Conservation (phyloP, 257 asterid genomes). For the Nicotiana benthamiana region DNA sequence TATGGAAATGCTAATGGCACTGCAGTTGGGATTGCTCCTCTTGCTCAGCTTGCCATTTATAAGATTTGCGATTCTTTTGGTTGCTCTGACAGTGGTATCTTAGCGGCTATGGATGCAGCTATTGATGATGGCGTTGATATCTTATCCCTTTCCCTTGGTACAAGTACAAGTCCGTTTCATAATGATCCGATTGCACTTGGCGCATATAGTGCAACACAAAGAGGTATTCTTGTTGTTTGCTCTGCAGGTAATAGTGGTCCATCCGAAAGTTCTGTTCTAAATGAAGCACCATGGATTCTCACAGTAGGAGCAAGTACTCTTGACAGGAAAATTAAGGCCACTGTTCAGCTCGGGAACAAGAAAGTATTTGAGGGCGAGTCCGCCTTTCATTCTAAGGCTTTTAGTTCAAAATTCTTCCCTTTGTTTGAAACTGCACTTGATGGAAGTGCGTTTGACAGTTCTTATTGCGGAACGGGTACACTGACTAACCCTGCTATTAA, state of each 20-base stretch:
- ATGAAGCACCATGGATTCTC: slow-evolving; percentile 48
- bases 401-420: slow-evolving; percentile 9
- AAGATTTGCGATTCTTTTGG: slow-evolving; percentile 18
- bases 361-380: slow-evolving; percentile 24
- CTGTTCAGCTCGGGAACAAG: slow-evolving; percentile 25
- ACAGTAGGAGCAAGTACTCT: slow-evolving; percentile 47
- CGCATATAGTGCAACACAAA: slow-evolving; percentile 35
- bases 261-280: neutral
- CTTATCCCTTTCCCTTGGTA: slow-evolving; percentile 31
- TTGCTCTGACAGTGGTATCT: slow-evolving; percentile 26
- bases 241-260: slow-evolving; percentile 38
- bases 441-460: neutral
- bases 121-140: slow-evolving; percentile 36
- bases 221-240: slow-evolving; percentile 39
- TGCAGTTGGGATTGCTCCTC: slow-evolving; percentile 48
- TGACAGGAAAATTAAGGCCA: slow-evolving; percentile 30
- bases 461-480: slow-evolving; percentile 12
- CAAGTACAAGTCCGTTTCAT: neutral
- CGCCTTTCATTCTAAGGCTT: slow-evolving; percentile 24
- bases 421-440: slow-evolving; percentile 26
- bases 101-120: slow-evolving; percentile 46
- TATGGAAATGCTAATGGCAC: slow-evolving; percentile 43
- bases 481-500: slow-evolving; percentile 9
- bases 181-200: slow-evolving; percentile 26
- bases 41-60: slow-evolving; percentile 49